Conservation (phyloP, 768 basidiomycete genomes). For the Panellus pusillus region DNA sequence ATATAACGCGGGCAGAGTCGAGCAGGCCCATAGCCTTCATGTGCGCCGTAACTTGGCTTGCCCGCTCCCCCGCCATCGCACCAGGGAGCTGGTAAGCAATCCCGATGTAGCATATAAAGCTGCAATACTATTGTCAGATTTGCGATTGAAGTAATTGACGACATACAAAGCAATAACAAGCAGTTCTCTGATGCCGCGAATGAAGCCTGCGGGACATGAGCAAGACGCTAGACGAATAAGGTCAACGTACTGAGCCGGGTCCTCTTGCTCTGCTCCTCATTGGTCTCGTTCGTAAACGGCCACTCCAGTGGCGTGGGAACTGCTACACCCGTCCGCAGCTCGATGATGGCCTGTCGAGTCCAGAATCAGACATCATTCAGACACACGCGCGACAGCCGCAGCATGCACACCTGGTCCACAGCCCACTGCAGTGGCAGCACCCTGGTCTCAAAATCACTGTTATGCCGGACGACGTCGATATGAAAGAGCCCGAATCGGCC, state of each 20-base stretch:
- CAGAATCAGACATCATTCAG: not conserved
- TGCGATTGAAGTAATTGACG: not conserved
- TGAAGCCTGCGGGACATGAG: constrained; percentile 46
- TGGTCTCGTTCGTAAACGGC: constrained; percentile 70
- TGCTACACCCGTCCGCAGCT: constrained; percentile 57
- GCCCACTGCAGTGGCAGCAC: constrained; percentile 78
- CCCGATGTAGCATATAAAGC: constrained; percentile 71
- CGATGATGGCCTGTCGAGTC: constrained; percentile 67
- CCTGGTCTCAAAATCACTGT: constrained; percentile 67
- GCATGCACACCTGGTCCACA: constrained; percentile 57
- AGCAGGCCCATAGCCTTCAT: constrained; percentile 80
- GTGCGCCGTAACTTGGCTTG: constrained; percentile 63
- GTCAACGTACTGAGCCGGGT: constrained; percentile 55
- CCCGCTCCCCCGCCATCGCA: constrained; percentile 64
- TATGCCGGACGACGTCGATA: constrained; percentile 66
- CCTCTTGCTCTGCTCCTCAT: constrained; percentile 55
- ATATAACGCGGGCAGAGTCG: constrained; percentile 67
- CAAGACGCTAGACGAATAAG: not conserved
- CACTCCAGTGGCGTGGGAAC: constrained; percentile 65
- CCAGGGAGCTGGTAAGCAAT: constrained; percentile 80
- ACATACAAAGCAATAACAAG: constrained; percentile 68
- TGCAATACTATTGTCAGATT: constrained; percentile 22
- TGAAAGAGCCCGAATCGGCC: constrained; percentile 64
- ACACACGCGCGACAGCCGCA: not conserved
- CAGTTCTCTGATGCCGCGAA: constrained; percentile 59